Evolutionary conservation across 2,329 filamentous ascomycete species (phyloP).

Genomic region (Sclerotinia sclerotiorum): DNA sequence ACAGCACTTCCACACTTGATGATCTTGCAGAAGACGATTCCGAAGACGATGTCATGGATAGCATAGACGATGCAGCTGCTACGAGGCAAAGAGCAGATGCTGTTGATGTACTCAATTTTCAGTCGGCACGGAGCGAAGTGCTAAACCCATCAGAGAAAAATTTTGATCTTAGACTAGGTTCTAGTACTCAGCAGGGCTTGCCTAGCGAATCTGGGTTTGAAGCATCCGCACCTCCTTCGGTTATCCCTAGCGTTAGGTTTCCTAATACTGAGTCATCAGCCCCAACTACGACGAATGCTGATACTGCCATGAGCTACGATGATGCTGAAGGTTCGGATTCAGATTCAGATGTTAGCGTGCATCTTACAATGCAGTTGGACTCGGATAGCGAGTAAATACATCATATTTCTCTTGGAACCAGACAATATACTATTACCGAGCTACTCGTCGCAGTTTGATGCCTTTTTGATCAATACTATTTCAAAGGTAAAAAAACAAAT

Average conservation of each 20-base stretch:
- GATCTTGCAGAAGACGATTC: conserved; percentile 6
- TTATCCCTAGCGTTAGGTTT: not conserved
- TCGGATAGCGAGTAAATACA: conserved; percentile 14
- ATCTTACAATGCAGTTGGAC: conserved; percentile 23
- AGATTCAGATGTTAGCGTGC: conserved; percentile 21
- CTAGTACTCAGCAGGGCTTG: not conserved
- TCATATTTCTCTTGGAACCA: not conserved
- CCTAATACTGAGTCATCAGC: not conserved
- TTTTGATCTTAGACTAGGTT: not conserved
- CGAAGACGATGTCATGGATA: conserved; percentile 11
- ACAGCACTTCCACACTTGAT: not conserved
- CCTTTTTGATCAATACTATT: not conserved
- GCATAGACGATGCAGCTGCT: not conserved
- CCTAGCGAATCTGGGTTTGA: not conserved
- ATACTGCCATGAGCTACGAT: conserved; percentile 14
- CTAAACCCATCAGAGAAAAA: too few relatives aligned
- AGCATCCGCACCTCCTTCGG: not conserved
- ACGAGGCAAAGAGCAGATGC: not conserved
- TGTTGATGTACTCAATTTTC: not conserved
- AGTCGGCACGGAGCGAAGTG: not conserved
- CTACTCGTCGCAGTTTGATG: not conserved
- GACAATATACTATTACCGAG: not conserved
- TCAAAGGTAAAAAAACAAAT: not conserved
- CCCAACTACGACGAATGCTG: not conserved
- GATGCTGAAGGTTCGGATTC: conserved; percentile 9